These are phyloP conservation scores for Podaxis mareebaensis DNA, from an alignment of 768 basidiomycete genomes.

Conservation along the genomic window DNA sequence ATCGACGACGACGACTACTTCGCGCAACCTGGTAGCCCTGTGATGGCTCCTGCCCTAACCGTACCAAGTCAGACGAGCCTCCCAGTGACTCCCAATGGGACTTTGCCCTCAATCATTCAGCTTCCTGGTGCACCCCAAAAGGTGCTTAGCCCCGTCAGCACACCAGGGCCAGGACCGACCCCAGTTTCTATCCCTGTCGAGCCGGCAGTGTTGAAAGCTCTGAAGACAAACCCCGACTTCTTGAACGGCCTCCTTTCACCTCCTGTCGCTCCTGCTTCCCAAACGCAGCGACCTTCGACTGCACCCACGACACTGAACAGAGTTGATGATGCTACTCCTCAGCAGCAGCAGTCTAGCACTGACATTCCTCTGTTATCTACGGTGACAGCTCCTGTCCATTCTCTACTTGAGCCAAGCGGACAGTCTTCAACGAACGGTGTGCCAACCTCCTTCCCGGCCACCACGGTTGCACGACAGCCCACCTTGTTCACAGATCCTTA, in stretches of 20 bases:
- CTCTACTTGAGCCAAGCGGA: background rate
- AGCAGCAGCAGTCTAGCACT: background rate
- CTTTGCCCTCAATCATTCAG: slow-evolving; percentile 19
- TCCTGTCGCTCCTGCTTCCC: background rate
- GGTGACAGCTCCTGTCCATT: background rate
- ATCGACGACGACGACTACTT: slow-evolving; percentile 11
- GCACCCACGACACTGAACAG: background rate
- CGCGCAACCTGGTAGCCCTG: slow-evolving; percentile 5
- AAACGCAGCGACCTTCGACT: background rate
- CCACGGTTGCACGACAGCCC: slow-evolving; percentile 22
- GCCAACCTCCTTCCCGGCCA: background rate
- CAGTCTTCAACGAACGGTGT: background rate
- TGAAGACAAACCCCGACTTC: slow-evolving; percentile 17
- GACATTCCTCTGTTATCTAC: background rate
- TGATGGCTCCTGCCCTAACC: background rate
- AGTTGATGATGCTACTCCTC: background rate
- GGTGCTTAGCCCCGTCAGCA: slow-evolving; percentile 21
- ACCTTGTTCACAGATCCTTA: slow-evolving; percentile 43
- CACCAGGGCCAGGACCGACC: slow-evolving; percentile 23
- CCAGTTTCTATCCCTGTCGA: slow-evolving; percentile 26
- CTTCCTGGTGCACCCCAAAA: slow-evolving; percentile 25
- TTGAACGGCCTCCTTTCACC: background rate
- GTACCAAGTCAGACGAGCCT: slow-evolving; percentile 37
- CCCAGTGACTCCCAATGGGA: slow-evolving; percentile 17
- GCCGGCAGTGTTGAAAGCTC: slow-evolving; percentile 23